Evolutionary conservation across 305 asterid genomes (phyloP).

Genomic region (Ajuga reptans): DNA sequence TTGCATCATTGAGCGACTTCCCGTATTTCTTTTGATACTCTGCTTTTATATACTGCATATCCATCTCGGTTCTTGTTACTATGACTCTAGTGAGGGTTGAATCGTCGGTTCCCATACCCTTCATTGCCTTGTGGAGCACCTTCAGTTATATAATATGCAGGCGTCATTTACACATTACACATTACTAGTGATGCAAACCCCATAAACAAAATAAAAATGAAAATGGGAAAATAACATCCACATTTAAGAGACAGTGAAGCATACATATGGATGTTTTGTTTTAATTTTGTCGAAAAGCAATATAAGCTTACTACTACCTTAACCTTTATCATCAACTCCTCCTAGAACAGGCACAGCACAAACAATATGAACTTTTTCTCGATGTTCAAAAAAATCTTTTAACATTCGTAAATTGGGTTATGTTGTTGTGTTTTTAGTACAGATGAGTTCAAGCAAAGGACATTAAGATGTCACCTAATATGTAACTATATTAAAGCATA

Average conservation of each 20-base stretch:
- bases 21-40: constrained; percentile 68
- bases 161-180: constrained; percentile 8
- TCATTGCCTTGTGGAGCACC: constrained; percentile 76
- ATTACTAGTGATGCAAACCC: not conserved
- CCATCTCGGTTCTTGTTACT: constrained; percentile 84
- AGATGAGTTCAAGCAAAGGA: not conserved
- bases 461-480: no score
- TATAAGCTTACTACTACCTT: no score
- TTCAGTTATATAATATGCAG: constrained; percentile 13
- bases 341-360: not conserved
- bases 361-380: not conserved
- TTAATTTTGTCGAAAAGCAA: no score
- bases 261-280: not conserved
- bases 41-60: constrained; percentile 73
- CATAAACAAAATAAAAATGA: not conserved
- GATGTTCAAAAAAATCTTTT: not conserved
- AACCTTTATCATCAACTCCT: not conserved
- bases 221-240: no score
- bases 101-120: constrained; percentile 84
- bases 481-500: no score
- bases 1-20: constrained; percentile 59
- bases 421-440: not conserved
- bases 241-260: no score
- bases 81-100: constrained; percentile 55
- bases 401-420: not conserved